A percentile compares a stretch with the other conserved stretches of the same genome.
phyloP scores from a whole-genome alignment of 179 eudicot genomes.

The Patellifolia procumbens region DNA sequence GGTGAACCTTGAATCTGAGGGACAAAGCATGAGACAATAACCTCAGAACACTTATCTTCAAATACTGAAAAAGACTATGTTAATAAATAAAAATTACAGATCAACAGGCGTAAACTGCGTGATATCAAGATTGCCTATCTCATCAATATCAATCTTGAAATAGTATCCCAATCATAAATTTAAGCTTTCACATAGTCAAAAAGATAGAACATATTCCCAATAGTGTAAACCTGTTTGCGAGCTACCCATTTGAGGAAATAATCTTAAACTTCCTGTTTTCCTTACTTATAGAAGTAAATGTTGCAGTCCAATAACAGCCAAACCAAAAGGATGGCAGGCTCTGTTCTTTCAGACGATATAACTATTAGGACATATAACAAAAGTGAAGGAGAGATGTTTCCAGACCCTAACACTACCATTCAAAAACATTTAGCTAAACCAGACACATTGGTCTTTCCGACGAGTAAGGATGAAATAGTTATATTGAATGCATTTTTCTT shows the following conservation, averaged over 20 bases:
- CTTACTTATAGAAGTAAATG: not conserved
- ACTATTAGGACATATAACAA: not conserved
- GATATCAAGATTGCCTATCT: not conserved
- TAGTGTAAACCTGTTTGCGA: not conserved
- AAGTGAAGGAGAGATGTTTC: not conserved
- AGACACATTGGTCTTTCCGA: not conserved
- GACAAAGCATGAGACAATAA: constrained; percentile 12
- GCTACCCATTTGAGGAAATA: not conserved
- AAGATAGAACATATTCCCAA: not conserved
- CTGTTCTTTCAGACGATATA: not conserved
- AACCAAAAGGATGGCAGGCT: not conserved
- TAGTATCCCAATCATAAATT: not conserved
- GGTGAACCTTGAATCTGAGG: constrained; percentile 49
- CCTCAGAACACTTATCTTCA: not conserved
- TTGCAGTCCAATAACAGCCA: not conserved
- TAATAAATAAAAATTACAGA: not conserved
- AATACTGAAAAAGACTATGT: not conserved
- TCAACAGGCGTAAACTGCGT: not conserved
- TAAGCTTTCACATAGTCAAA: not conserved
- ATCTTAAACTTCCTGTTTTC: not conserved
- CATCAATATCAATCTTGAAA: not conserved
- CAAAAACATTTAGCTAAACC: not conserved
- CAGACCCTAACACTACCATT: not conserved
- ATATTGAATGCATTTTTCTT: not conserved
- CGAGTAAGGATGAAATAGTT: not conserved